Evolutionary conservation across 139 green algal species (phyloP), one percentile per base, ranked within the genome.

Genomic region (Picochlorum sp.): DNA sequence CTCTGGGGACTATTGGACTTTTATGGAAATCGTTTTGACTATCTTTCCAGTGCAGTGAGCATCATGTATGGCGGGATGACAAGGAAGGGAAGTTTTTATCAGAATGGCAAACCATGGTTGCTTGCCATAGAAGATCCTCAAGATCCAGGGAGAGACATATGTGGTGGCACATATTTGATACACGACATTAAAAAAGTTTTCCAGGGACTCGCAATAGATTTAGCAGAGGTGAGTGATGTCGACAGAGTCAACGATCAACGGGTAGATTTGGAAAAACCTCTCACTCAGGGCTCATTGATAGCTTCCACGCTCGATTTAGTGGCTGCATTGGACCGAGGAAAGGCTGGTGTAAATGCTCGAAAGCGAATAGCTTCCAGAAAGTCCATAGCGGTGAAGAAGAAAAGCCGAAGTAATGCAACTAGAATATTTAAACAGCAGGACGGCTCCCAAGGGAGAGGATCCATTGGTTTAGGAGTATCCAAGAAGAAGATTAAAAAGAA

Each of bases 51-150:
- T 56, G 84, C 84, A 1, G 76, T 90, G 4, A 79, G 64, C 56
- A 61, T 90, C 9, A 41, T 60, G 23, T 56, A 64, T 49, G 84
- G 84, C 14, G 84, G 84, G 24, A 51, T 90, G 8, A 62, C 66
- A 1, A 3, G 16, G 10, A 90, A 88, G 74, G 20, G 47, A 41
- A 21, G 51, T 4, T 90, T 82, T 78, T 50, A 47, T 9, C 45
- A 75, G 28, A 16, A 45, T 7, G 44, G 52, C 2, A 59, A 66
- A 51, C 66, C 66, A 3, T 78, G 64, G 66, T 58, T 80, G 64
- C 74, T 85, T 20, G 73, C 76, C 5, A 75, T 86, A 14, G 80
- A 86, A 61, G 80, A 86, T 50, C 80, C 80, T 2, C 76, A 86
- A 49, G 66, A 86, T 41, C 34, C 65, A 13, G 80, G 78, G 41